phyloP scores from a whole-genome alignment of 1,139 yeast species.

The Hemisphaericaspora lyxosophila region DNA sequence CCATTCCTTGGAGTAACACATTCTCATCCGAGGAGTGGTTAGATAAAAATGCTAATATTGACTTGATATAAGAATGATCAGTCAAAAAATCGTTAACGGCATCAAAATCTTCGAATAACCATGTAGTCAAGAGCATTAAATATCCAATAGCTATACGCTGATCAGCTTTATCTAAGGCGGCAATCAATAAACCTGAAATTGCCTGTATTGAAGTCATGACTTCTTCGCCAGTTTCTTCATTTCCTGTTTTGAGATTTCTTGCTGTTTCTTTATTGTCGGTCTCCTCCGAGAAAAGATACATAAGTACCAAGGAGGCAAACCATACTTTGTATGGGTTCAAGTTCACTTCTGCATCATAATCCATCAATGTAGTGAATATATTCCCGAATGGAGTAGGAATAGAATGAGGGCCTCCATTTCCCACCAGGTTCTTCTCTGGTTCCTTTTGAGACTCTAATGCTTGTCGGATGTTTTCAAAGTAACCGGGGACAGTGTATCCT shows the following conservation, averaged over 20 bases:
- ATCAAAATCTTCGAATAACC: conserved; percentile 76
- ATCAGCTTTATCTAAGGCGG: conserved; percentile 53
- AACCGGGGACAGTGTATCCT: conserved; percentile 36
- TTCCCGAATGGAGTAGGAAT: conserved; percentile 42
- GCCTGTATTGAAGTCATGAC: conserved; percentile 76
- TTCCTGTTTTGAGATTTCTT: conserved; percentile 62
- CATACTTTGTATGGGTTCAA: conserved; percentile 85
- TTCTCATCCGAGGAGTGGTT: conserved; percentile 48
- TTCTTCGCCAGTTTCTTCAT: conserved; percentile 68
- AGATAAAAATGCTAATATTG: conserved; percentile 66
- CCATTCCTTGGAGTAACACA: conserved; percentile 71
- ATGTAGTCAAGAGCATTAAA: conserved; percentile 67
- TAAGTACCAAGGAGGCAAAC: conserved; percentile 74
- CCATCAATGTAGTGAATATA: conserved; percentile 67
- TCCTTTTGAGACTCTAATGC: conserved; percentile 6
- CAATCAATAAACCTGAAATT: conserved; percentile 69
- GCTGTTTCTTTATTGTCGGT: conserved; percentile 53
- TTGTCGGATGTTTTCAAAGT: conserved; percentile 13
- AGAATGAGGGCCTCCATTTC: conserved; percentile 10
- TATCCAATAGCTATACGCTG: conserved; percentile 80
- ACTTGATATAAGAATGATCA: conserved; percentile 64
- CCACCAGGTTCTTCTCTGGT: neutral
- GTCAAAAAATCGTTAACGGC: conserved; percentile 77
- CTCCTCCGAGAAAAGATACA: conserved; percentile 63
- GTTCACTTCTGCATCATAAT: conserved; percentile 72